Conservation (phyloP, 1,139 yeast species). For the Suhomyces terraborum region DNA sequence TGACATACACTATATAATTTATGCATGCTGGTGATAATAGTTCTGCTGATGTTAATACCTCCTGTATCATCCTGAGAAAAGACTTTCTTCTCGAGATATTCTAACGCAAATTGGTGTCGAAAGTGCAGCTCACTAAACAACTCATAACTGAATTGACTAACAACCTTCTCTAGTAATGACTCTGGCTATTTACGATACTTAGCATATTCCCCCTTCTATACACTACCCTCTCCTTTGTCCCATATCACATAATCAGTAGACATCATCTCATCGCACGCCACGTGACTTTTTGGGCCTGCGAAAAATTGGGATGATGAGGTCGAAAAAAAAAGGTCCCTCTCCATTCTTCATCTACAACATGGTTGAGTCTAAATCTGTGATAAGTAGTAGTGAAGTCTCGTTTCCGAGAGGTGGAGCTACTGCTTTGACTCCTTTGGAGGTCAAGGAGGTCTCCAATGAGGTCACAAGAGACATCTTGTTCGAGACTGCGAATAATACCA, state of each 20-base stretch:
- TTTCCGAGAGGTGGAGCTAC: conserved; percentile 97
- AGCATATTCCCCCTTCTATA: no score
- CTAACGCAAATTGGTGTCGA: no score
- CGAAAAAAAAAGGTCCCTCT: conserved; percentile 11
- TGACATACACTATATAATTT: no score
- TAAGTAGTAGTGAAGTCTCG: conserved; percentile 60
- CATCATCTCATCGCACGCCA: conserved; percentile 8
- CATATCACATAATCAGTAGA: no score
- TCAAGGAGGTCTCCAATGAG: conserved; percentile 89
- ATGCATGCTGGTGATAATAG: no score
- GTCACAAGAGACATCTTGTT: conserved; percentile 86
- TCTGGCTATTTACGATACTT: no score
- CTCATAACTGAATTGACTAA: no score
- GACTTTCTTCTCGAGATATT: no score
- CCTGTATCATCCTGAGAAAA: no score
- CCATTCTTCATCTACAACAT: conserved; percentile 9
- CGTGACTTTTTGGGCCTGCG: conserved; percentile 8
- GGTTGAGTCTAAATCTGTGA: conserved; percentile 17
- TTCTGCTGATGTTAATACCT: no score
- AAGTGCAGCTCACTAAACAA: no score
- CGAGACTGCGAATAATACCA: conserved; percentile 44
- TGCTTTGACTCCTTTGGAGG: conserved; percentile 83
- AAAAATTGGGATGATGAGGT: conserved; percentile 12
- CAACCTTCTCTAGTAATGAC: no score
- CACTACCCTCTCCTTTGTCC: not conserved